These are phyloP conservation scores for Rutstroemia sp. DNA, from an alignment of 2,329 filamentous ascomycete genomes.

Conservation along the genomic window DNA sequence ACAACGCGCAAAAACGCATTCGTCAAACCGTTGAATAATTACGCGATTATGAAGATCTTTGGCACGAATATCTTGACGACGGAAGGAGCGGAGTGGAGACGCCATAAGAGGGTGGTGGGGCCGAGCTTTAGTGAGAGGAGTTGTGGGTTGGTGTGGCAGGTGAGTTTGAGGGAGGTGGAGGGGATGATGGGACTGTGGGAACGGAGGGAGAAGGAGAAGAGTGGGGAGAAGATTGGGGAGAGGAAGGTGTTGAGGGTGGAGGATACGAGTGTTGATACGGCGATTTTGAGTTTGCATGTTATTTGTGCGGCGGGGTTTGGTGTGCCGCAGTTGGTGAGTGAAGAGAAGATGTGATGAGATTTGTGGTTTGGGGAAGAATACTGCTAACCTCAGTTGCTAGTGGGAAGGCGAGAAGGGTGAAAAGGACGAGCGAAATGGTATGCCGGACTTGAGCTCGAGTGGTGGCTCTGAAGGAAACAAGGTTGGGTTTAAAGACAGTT, in stretches of 20 bases:
- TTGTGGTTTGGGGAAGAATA: no score
- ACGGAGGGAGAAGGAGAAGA: conserved; percentile 20
- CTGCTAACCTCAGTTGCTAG: neutral
- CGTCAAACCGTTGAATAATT: conserved; percentile 25
- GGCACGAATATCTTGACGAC: conserved; percentile 27
- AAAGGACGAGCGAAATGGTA: neutral
- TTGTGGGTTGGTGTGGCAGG: conserved; percentile 36
- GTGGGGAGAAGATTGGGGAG: conserved; percentile 5
- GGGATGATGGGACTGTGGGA: conserved; percentile 34
- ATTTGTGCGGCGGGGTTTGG: conserved; percentile 48
- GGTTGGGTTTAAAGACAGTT: conserved; percentile 42
- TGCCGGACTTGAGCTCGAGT: conserved; percentile 1
- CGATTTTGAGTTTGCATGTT: conserved; percentile 44
- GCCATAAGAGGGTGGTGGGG: conserved; percentile 28
- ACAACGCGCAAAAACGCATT: conserved; percentile 24
- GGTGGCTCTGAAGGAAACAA: conserved; percentile 14
- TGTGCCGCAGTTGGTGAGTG: conserved; percentile 25
- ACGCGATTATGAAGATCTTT: conserved; percentile 27
- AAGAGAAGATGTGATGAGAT: no score
- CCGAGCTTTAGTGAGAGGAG: conserved; percentile 37
- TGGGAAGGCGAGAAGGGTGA: neutral
- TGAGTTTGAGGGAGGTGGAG: conserved; percentile 40
- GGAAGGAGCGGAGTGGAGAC: conserved; percentile 28
- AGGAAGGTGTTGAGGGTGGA: conserved; percentile 27
- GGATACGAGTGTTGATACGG: conserved; percentile 38